Percentiles rank a stretch among this genome's conserved stretches.
phyloP scores from a whole-genome alignment of 441 rosid species.

The Biscutella laevigata region DNA sequence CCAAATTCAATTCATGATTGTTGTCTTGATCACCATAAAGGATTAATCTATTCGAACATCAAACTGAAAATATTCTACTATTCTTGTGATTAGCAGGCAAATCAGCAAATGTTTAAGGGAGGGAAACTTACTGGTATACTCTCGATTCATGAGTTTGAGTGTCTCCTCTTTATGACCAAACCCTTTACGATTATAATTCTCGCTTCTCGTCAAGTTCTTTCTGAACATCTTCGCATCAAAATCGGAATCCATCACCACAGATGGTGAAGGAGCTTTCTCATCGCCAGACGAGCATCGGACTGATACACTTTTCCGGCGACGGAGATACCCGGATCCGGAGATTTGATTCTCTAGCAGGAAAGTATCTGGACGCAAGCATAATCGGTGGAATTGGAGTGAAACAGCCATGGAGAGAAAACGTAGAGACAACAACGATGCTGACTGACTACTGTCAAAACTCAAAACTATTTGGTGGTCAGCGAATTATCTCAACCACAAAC shows the following conservation, averaged over 20 bases:
- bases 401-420: slow-evolving; percentile 44
- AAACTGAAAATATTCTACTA: too few relatives aligned
- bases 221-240: slow-evolving; percentile 78
- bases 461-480: slow-evolving; percentile 7
- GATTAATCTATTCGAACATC: too few relatives aligned
- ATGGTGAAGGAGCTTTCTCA: slow-evolving; percentile 24
- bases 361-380: slow-evolving; percentile 35
- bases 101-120: too few relatives aligned
- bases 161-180: slow-evolving; percentile 91
- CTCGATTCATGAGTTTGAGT: slow-evolving; percentile 72
- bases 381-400: slow-evolving; percentile 53
- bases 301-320: slow-evolving; percentile 32
- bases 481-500: slow-evolving; percentile 9
- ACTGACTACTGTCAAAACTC: neutral
- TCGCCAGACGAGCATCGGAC: slow-evolving; percentile 45
- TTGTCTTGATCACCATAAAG: too few relatives aligned
- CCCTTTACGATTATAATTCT: slow-evolving; percentile 77
- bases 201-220: slow-evolving; percentile 70
- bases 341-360: slow-evolving; percentile 24
- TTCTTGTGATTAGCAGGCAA: too few relatives aligned
- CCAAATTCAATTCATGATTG: too few relatives aligned
- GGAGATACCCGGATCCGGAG: slow-evolving; percentile 21
- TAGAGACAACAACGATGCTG: neutral
- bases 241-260: slow-evolving; percentile 50
- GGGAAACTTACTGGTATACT: slow-evolving; percentile 77